Evolutionary conservation across 345 rosid species (phyloP).

Genomic region (Aquilaria yunnanensis): DNA sequence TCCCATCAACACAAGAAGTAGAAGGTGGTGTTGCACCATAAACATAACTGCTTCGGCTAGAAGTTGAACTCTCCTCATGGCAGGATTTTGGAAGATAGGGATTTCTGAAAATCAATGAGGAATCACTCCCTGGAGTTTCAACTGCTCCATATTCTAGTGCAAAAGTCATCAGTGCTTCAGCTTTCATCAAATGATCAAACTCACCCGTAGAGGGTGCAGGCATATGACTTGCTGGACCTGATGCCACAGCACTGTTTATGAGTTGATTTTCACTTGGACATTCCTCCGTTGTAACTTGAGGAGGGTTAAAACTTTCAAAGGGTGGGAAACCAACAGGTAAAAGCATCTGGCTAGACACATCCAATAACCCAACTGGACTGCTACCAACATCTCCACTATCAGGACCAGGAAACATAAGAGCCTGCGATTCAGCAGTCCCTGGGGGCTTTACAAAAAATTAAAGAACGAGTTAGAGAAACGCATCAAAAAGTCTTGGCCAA

Average conservation of each 20-base stretch:
- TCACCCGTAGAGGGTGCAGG: constrained; percentile 47
- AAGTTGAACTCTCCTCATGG: constrained; percentile 59
- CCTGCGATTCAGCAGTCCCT: constrained; percentile 97
- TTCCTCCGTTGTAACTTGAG: constrained; percentile 49
- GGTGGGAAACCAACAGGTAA: constrained; percentile 74
- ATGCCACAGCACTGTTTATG: constrained; percentile 33
- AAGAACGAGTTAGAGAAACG: too few species aligned
- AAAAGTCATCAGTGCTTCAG: constrained; percentile 93
- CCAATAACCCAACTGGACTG: constrained; percentile 75
- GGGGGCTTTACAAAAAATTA: constrained; percentile 74
- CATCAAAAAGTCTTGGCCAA: too few species aligned
- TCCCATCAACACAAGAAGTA: constrained; percentile 51
- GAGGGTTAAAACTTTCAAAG: constrained; percentile 74
- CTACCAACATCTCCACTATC: constrained; percentile 77
- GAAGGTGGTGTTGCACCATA: constrained; percentile 87
- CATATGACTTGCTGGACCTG: constrained; percentile 41
- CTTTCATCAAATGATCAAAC: constrained; percentile 91
- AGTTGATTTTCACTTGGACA: constrained; percentile 56
- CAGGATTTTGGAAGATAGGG: constrained; percentile 85
- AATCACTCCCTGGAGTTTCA: constrained; percentile 66
- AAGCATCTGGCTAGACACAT: constrained; percentile 76
- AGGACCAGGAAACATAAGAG: constrained; percentile 69
- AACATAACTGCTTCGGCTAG: constrained; percentile 56
- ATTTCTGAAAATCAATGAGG: constrained; percentile 60
- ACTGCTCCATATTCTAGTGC: constrained; percentile 97